Evolutionary conservation across 2,329 filamentous ascomycete genomes (phyloP).

Genomic region (Cordyceps tenuipes): DNA sequence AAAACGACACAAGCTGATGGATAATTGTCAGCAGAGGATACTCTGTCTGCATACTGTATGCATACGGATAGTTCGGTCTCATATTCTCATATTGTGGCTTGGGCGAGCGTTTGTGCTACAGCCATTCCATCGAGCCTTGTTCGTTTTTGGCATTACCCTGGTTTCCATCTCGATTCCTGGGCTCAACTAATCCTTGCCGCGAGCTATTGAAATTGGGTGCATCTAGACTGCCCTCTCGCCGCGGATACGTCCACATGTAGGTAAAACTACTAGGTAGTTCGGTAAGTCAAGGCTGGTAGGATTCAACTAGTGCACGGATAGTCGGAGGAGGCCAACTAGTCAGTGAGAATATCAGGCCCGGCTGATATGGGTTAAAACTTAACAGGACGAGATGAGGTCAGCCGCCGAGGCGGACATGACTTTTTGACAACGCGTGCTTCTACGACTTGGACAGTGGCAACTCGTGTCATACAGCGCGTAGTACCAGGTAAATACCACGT

Average conservation of each 20-base stretch:
- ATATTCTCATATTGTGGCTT: neutral
- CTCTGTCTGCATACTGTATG: neutral
- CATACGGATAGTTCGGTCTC: neutral
- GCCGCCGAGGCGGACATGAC: neutral
- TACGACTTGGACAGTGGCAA: neutral
- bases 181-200: neutral
- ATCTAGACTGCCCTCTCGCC: neutral
- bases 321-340: neutral
- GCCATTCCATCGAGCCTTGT: neutral
- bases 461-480: neutral
- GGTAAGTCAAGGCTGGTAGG: neutral
- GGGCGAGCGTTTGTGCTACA: neutral
- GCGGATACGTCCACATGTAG: neutral
- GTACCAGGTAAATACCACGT: too few relatives aligned
- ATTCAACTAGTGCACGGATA: neutral
- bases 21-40: neutral
- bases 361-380: neutral
- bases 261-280: neutral
- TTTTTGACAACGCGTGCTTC: neutral
- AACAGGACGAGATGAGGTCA: neutral
- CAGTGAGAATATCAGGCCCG: too few relatives aligned
- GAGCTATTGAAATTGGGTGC: slow-evolving; percentile 1
- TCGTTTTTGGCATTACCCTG: neutral
- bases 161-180: neutral
- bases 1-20: neutral